Conservation (phyloP, 1,284 basidiomycete genomes). For the Inonotus obliquus region DNA sequence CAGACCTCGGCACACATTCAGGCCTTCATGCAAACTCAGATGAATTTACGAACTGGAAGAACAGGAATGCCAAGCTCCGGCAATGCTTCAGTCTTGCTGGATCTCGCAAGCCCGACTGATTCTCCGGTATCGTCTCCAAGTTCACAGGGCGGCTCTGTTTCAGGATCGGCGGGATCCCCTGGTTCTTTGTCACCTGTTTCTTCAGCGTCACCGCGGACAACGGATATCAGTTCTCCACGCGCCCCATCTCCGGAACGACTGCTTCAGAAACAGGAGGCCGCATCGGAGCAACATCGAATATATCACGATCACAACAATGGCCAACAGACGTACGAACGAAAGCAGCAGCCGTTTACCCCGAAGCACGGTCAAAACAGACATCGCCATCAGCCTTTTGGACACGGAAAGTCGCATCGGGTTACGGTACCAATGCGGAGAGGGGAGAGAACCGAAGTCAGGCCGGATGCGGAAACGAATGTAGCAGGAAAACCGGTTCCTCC, state of each 20-base stretch:
- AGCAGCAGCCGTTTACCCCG: background rate
- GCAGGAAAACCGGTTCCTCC: background rate
- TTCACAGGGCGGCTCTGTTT: slow-evolving; percentile 5
- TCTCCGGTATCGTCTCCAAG: slow-evolving; percentile 12
- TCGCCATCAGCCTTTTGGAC: background rate
- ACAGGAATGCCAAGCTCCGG: background rate
- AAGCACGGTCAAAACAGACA: background rate
- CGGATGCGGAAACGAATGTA: background rate
- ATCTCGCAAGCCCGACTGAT: slow-evolving; percentile 11
- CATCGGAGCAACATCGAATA: background rate
- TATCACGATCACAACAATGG: background rate
- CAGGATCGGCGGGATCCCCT: slow-evolving; percentile 1
- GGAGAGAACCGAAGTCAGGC: background rate
- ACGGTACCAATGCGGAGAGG: slow-evolving; percentile 1
- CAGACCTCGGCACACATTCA: background rate
- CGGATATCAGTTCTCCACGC: slow-evolving; percentile 11
- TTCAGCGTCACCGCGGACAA: slow-evolving; percentile 13
- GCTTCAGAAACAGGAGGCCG: background rate
- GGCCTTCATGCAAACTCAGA: background rate
- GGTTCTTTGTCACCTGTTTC: slow-evolving; percentile 15
- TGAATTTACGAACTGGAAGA: background rate
- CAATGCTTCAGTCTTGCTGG: background rate
- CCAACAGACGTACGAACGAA: background rate
- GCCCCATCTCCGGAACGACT: slow-evolving; percentile 7
- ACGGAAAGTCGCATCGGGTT: background rate